These are phyloP conservation scores for Pseudopithomyces maydicus DNA, from an alignment of 2,329 filamentous ascomycete genomes.

Conservation along the genomic window DNA sequence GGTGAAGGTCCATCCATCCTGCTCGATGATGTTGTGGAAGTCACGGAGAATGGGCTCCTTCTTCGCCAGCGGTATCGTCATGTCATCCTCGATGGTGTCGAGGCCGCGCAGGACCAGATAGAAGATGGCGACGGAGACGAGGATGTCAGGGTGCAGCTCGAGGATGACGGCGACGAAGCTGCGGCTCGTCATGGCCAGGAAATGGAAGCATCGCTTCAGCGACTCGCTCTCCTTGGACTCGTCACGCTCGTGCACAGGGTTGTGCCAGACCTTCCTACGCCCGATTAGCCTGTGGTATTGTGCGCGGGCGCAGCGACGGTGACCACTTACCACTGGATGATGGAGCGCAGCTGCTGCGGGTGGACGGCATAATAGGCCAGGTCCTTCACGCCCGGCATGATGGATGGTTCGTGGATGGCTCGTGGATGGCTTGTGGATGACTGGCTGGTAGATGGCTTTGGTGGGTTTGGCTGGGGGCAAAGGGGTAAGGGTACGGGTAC, in stretches of 20 bases:
- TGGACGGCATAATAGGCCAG: conserved; percentile 76
- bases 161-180: conserved; percentile 94
- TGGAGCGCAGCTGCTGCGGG: conserved; percentile 76
- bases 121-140: conserved; percentile 87
- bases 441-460: too few species aligned
- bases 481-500: too few species aligned
- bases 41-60: conserved; percentile 87
- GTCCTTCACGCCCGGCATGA: conserved; percentile 51
- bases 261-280: conserved; percentile 94
- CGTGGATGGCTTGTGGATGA: too few species aligned
- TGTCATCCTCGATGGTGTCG: conserved; percentile 99
- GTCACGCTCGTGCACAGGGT: conserved; percentile 85
- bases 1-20: conserved; percentile 88
- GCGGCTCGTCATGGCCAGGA: conserved; percentile 85
- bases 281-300: conserved; percentile 14
- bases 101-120: conserved; percentile 90
- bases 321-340: conserved; percentile 79
- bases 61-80: conserved; percentile 79
- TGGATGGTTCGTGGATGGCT: conserved; percentile 15
- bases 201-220: conserved; percentile 82
- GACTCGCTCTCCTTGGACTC: conserved; percentile 73
- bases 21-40: conserved; percentile 78
- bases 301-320: not conserved
- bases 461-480: too few species aligned
- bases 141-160: conserved; percentile 91